Percentiles rank a stretch among this genome's conserved stretches.
Conservation (phyloP, 208 protist genomes). For the Spironucleus salmonicida region DNA sequence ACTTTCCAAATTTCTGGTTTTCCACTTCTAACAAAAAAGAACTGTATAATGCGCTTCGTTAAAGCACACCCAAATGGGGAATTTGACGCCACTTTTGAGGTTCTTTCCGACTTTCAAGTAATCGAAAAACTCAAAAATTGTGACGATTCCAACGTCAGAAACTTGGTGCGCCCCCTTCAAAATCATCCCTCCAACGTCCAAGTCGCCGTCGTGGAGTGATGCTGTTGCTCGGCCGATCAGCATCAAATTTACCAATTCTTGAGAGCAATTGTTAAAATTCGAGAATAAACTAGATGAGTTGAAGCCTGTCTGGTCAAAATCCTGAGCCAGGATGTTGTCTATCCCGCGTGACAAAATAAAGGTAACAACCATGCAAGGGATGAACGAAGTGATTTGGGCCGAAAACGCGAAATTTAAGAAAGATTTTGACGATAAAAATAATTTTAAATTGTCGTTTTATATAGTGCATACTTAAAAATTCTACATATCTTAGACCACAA, state of each 20-base stretch:
- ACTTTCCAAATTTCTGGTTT: neutral
- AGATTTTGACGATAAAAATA: neutral
- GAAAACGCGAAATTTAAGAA: neutral
- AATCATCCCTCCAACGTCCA: neutral
- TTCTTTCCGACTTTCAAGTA: neutral
- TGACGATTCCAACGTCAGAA: constrained; percentile 9
- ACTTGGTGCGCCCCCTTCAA: neutral
- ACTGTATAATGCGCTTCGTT: constrained; percentile 28
- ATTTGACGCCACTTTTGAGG: neutral
- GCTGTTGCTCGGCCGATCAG: neutral
- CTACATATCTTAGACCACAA: neutral
- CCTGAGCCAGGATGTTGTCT: neutral
- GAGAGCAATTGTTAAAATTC: neutral
- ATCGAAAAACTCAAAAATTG: constrained; percentile 2
- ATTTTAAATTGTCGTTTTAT: neutral
- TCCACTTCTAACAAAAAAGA: neutral
- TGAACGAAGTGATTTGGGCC: neutral
- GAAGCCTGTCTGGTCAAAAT: neutral
- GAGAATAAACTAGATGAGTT: neutral
- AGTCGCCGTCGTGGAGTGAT: neutral
- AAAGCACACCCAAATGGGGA: neutral
- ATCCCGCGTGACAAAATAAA: neutral
- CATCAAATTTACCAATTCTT: constrained; percentile 14
- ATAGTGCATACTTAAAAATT: neutral
- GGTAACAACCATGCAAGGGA: neutral